Conservation (phyloP, 108 stramenopile species). For the Nitzschia palea region DNA sequence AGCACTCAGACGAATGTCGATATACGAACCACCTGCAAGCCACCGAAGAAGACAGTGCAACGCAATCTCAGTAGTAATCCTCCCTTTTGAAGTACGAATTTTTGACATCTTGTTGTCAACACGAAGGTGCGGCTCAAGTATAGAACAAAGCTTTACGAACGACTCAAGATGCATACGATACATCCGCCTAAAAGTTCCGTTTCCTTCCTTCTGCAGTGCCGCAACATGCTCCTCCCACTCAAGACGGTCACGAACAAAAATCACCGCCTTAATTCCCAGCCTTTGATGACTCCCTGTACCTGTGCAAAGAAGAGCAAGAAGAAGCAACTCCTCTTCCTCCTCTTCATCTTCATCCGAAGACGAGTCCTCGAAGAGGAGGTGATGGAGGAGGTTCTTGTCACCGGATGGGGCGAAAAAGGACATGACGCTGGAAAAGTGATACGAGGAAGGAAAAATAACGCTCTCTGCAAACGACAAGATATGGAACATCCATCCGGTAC, state of each 20-base stretch:
- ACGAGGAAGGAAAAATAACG: no score
- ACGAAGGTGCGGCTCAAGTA: not conserved
- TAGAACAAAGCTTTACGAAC: not conserved
- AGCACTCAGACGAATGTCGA: not conserved
- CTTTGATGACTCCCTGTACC: no score
- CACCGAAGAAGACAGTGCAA: not conserved
- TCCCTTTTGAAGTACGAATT: not conserved
- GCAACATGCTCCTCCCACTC: not conserved
- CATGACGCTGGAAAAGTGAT: no score
- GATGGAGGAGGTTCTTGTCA: no score
- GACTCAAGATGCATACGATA: not conserved
- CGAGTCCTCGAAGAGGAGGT: no score
- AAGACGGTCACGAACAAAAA: not conserved
- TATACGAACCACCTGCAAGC: conserved; percentile 1
- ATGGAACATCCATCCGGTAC: no score
- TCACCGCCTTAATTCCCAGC: no score
- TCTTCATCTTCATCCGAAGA: no score
- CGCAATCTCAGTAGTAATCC: not conserved
- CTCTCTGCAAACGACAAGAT: no score
- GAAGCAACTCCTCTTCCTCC: no score
- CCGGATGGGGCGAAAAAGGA: no score
- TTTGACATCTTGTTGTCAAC: not conserved
- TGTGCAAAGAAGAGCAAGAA: no score
- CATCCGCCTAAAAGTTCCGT: not conserved
- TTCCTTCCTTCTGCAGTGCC: not conserved